phyloP scores from a whole-genome alignment of 2,329 filamentous ascomycete genomes.

The Microsporum audouinii region DNA sequence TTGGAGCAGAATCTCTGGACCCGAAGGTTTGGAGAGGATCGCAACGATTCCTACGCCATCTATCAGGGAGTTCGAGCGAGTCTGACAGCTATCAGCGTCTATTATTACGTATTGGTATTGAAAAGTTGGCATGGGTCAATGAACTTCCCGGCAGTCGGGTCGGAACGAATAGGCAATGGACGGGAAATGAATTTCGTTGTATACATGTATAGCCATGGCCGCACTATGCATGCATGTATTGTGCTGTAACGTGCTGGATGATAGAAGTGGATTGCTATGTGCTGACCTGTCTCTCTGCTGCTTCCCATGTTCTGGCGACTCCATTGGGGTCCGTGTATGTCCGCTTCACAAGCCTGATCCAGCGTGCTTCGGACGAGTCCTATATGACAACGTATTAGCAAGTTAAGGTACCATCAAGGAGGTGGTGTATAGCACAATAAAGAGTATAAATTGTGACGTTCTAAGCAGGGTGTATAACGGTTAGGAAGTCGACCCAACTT shows the following conservation, averaged over 20 bases:
- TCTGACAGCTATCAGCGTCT: slow-evolving; percentile 19
- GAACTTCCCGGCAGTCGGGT: too few relatives aligned
- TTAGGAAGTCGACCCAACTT: background rate
- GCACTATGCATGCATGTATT: background rate
- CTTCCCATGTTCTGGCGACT: slow-evolving; percentile 35
- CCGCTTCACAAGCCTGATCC: slow-evolving; percentile 33
- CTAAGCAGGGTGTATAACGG: too few relatives aligned
- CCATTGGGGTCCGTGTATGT: slow-evolving; percentile 35
- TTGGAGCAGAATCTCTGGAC: slow-evolving; percentile 42
- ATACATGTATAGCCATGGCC: background rate
- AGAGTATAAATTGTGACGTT: too few relatives aligned
- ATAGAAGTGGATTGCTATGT: slow-evolving; percentile 5
- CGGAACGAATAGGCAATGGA: too few relatives aligned
- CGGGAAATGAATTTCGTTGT: background rate
- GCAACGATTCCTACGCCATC: slow-evolving; percentile 51
- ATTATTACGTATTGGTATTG: background rate
- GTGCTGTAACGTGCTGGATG: too few relatives aligned
- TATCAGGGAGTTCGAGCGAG: slow-evolving; percentile 40
- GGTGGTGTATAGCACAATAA: too few relatives aligned
- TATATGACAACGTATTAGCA: slow-evolving; percentile 10
- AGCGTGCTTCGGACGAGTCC: slow-evolving; percentile 31
- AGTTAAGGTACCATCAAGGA: background rate
- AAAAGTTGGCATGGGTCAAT: too few relatives aligned
- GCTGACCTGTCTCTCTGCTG: slow-evolving; percentile 33
- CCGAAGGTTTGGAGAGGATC: slow-evolving; percentile 43